Base-by-base conservation (phyloP, 768 basidiomycete species). In the Rhodotorula kratochvilovae region DNA sequence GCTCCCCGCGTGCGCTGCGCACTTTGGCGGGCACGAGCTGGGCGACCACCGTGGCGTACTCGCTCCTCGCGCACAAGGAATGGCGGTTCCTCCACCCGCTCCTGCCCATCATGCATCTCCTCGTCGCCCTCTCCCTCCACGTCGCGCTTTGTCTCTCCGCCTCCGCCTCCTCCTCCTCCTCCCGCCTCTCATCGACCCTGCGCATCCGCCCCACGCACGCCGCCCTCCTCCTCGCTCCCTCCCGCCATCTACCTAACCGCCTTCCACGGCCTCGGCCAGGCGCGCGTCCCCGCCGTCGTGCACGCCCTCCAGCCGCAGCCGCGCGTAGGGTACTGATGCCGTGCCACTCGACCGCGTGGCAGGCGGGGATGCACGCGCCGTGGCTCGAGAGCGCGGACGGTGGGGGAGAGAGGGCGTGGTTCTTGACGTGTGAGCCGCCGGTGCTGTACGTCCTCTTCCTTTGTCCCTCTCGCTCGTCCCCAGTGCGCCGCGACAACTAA, bases 61-160 rank as follows among this genome's bases (percentile, higher is more conserved):
- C 95, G 15, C 71, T 89, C 6, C 84, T 90, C 3, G 88, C 89
- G 2, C 96, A 99, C 82, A 98, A 98, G 77, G 96, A 99, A 83
- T 97, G 93, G 92, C 85, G 96, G 15, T 98, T 99, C 82, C 82
- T 98, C 13, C 94, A 97, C 74, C 93, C 95, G 0, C 79, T 97
- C 29, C 83, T 98, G 7, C 94, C 96, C 1, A 80, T 92, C 42
- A 81, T 95, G 51, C 88, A 96, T 75, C 74, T 93, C 31, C 84
- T 96, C 70, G 89, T 90, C 19, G 84, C 91, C 0, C 87, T 86
- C 71, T 87, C 90, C 3, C 81, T 95, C 10, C n/a, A n/a, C n/a
- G n/a, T n/a, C n/a, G n/a, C n/a, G n/a, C 83, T 45, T 27, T 23
- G 16, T 11, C 60, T 39, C 45, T 19, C 29, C 17, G 10, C 57